A percentile compares a stretch with the other conserved stretches of the same genome.
phyloP scores from a whole-genome alignment of 805 yeast species.

The Cyberlindnera euphorbiiphila region DNA sequence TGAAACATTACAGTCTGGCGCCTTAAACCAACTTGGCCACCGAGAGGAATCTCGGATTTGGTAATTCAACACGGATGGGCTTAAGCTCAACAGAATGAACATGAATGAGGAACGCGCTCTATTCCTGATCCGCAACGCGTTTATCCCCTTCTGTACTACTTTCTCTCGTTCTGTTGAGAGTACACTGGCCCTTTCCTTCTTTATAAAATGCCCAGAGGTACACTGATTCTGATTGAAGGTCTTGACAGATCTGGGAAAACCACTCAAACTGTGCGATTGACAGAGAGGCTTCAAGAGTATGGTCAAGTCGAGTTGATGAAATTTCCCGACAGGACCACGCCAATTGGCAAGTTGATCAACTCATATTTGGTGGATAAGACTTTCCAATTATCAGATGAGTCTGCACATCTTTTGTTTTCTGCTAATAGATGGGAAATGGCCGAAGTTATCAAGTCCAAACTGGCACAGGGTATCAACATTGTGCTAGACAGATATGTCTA shows the following conservation, averaged over 20 bases:
- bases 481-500: constrained; percentile 85
- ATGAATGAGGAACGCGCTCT: background rate
- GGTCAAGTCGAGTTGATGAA: constrained; percentile 52
- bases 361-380: constrained; percentile 54
- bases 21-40: constrained; percentile 45
- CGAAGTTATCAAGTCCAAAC: constrained; percentile 38
- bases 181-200: no score
- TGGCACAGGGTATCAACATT: constrained; percentile 53
- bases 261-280: constrained; percentile 59
- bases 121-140: no score
- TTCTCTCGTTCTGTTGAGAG: no score
- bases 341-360: constrained; percentile 76
- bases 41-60: constrained; percentile 28
- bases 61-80: no score
- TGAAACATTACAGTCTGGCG: constrained; percentile 39
- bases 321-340: constrained; percentile 86
- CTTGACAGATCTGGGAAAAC: constrained; percentile 93
- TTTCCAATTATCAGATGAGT: constrained; percentile 60
- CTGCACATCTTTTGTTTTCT: constrained; percentile 82
- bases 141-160: no score
- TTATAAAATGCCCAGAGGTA: constrained; percentile 48
- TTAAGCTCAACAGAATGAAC: no score
- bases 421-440: constrained; percentile 93
- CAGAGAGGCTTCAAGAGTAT: constrained; percentile 27
- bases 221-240: constrained; percentile 82